These are phyloP conservation scores for Metschnikowia colocasiae DNA, from an alignment of 805 yeast species.

Conservation along the genomic window DNA sequence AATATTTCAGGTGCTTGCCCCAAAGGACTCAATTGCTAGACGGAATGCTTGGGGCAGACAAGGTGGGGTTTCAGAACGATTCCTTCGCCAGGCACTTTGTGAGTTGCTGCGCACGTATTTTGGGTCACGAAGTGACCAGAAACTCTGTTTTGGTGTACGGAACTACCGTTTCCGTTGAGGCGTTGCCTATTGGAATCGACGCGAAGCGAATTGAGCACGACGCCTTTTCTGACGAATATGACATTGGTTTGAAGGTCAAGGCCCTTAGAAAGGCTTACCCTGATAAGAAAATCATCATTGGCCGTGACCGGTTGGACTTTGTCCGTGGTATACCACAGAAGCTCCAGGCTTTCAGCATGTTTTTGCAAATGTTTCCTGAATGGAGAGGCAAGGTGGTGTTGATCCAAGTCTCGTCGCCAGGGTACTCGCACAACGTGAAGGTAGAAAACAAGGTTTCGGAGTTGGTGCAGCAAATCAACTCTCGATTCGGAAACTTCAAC, in stretches of 20 bases:
- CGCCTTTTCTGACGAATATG: constrained; percentile 38
- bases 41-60: constrained; percentile 88
- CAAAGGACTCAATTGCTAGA: constrained; percentile 78
- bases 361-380: constrained; percentile 86
- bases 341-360: constrained; percentile 83
- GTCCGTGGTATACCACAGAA: constrained; percentile 95
- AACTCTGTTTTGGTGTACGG: constrained; percentile 70
- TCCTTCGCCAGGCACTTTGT: constrained; percentile 89
- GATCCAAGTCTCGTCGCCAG: constrained; percentile 88
- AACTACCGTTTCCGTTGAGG: constrained; percentile 63
- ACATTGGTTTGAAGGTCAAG: constrained; percentile 58
- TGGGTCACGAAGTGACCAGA: constrained; percentile 73
- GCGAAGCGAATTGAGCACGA: constrained; percentile 63
- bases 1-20: constrained; percentile 85
- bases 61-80: constrained; percentile 79
- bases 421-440: constrained; percentile 54
- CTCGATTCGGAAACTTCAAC: constrained; percentile 77
- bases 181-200: constrained; percentile 89
- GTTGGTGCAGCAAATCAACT: constrained; percentile 75
- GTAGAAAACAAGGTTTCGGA: constrained; percentile 82
- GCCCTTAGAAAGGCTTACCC: constrained; percentile 62
- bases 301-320: constrained; percentile 87
- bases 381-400: constrained; percentile 85
- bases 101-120: constrained; percentile 80
- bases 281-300: constrained; percentile 77